Base-by-base conservation (phyloP, 1,139 yeast genomes). In the Blastobotrys persicus region DNA sequence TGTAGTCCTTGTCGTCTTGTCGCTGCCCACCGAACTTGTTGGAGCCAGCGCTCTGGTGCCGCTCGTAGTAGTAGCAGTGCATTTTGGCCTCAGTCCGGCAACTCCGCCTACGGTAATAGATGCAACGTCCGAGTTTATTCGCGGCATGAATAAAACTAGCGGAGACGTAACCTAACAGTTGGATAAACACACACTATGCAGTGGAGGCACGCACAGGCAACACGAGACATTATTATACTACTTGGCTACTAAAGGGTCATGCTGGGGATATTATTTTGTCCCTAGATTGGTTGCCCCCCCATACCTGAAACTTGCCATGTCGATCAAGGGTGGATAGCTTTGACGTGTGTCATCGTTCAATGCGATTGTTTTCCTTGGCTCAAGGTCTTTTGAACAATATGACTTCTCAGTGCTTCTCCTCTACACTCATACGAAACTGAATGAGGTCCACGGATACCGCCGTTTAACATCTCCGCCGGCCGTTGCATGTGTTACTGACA, bases 51-150 rank as follows among this genome's bases (percentile, higher is more conserved):
- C 4, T n/a, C 28, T 12, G 28, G 28, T 23, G 28, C 28, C n/a
- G n/a, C n/a, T n/a, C n/a, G n/a, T n/a, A n/a, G n/a, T n/a, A 16
- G 12, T 34, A 11, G 7, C 19, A 14, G 7, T 16, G 7, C 19
- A 6, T 4, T 18, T 34, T 16, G 38, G 19, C 33, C 31, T 3
- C 31, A 32, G 33, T 6, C 34, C 34, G 19, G 44, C 19, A 18
- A 45, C 42, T 20, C 48, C 48, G 5, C 44, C 48, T 4, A 45
- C 48, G 11, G 45, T 33, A 9, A 40, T 42, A 11, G 45, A 37
- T n/a, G 48, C 48, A 7, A 41, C 41, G 33, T 40, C 45, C 12
- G 48, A 39, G 28, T 45, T 32, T 16, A 45, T 37, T 26, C 41
- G 41, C 12, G 41, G 41, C 41, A 37, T 37, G 9, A 23, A 9